Conservation (phyloP, 176 grass and related monocot species). For the Miscanthus lutarioriparius region DNA sequence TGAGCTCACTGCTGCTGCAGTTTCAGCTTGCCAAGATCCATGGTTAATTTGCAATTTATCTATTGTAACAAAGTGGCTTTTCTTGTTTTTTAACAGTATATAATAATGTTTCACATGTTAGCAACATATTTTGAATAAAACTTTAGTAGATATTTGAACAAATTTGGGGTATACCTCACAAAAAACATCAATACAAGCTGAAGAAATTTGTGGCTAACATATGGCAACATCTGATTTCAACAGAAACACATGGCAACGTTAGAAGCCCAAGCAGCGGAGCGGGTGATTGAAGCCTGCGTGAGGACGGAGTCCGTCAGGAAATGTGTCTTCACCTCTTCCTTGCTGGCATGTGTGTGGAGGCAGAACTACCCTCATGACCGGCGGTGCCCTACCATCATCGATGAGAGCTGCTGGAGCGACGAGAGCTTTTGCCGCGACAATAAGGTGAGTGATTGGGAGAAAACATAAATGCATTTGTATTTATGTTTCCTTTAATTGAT, state of each 20-base stretch:
- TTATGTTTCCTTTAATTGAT: neutral
- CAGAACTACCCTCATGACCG: slow-evolving; percentile 49
- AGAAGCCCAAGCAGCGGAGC: slow-evolving; percentile 82
- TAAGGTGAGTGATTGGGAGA: slow-evolving; percentile 49
- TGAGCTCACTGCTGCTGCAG: neutral
- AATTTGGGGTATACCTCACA: neutral
- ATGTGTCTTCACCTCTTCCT: slow-evolving; percentile 89
- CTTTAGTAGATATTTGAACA: neutral
- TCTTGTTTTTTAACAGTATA: neutral
- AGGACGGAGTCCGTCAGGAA: slow-evolving; percentile 79
- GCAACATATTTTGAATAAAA: neutral
- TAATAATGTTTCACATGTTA: neutral
- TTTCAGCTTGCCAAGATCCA: neutral
- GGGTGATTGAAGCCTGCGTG: slow-evolving; percentile 83
- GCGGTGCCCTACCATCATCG: slow-evolving; percentile 57
- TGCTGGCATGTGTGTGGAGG: slow-evolving; percentile 82
- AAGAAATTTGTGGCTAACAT: neutral
- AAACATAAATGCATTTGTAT: neutral
- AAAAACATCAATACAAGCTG: neutral
- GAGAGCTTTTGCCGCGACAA: slow-evolving; percentile 89
- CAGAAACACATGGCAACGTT: slow-evolving; percentile 93
- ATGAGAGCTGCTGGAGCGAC: slow-evolving; percentile 97
- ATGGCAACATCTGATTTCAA: neutral
- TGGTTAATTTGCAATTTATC: neutral
- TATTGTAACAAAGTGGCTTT: neutral